phyloP scores from a whole-genome alignment of 2,329 filamentous ascomycete genomes.

The Cercospora sp. region DNA sequence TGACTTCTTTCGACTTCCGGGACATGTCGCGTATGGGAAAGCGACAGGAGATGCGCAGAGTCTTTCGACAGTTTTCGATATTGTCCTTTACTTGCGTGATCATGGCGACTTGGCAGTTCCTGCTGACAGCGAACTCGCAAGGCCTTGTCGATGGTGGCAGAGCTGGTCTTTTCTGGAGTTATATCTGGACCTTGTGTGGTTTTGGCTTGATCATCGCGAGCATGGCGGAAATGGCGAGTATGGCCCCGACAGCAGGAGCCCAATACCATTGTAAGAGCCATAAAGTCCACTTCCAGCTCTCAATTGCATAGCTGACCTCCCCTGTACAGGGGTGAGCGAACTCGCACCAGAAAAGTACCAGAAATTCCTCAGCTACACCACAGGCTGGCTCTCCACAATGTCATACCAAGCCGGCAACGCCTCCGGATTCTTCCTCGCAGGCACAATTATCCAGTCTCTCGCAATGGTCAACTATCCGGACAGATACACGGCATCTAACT shows the following conservation, averaged over 20 bases:
- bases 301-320: neutral
- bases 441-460: constrained; percentile 26
- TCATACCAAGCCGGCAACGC: constrained; percentile 28
- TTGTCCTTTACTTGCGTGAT: constrained; percentile 54
- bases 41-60: constrained; percentile 50
- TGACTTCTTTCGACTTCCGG: constrained; percentile 37
- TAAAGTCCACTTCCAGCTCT: neutral
- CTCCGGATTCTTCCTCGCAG: constrained; percentile 26
- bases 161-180: constrained; percentile 26
- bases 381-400: constrained; percentile 26
- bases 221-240: constrained; percentile 36
- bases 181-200: constrained; percentile 23
- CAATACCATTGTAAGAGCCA: constrained; percentile 20
- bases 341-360: constrained; percentile 22
- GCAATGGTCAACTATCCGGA: constrained; percentile 25
- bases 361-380: constrained; percentile 34
- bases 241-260: constrained; percentile 36
- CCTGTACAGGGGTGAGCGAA: constrained; percentile 10
- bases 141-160: constrained; percentile 24
- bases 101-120: constrained; percentile 55
- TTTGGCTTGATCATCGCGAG: constrained; percentile 29
- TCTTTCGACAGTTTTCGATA: constrained; percentile 52
- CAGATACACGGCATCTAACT: constrained; percentile 21
- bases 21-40: constrained; percentile 54
- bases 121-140: constrained; percentile 40